Percentiles rank a stretch among this genome's conserved stretches.
Evolutionary conservation across 768 basidiomycete genomes (phyloP).

Genomic region (Pisolithus albus): DNA sequence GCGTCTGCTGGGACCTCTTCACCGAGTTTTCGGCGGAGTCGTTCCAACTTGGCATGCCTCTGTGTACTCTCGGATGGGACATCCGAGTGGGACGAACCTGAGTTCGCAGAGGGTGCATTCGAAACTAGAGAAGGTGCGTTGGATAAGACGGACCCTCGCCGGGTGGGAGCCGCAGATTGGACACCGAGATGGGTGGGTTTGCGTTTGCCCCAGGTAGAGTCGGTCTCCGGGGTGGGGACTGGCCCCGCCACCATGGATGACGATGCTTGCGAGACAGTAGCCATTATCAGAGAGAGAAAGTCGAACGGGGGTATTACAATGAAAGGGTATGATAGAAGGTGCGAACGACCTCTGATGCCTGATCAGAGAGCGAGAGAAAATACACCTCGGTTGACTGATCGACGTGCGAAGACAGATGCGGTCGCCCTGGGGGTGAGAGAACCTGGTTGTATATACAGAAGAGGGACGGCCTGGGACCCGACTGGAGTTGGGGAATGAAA

Average conservation of each 20-base stretch:
- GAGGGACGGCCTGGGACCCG: slow-evolving; percentile 11
- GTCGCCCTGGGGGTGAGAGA: background rate
- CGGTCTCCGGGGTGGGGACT: background rate
- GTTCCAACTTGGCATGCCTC: slow-evolving; percentile 56
- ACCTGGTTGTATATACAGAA: background rate
- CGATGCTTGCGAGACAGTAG: slow-evolving; percentile 2
- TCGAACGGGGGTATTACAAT: slow-evolving; percentile 4
- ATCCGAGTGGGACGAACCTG: slow-evolving; percentile 16
- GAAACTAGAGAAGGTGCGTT: slow-evolving; percentile 15
- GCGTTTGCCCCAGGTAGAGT: slow-evolving; percentile 18
- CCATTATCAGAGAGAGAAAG: background rate
- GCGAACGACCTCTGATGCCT: slow-evolving; percentile 15
- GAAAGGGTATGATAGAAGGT: slow-evolving; percentile 3
- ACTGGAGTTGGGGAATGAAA: slow-evolving; percentile 9
- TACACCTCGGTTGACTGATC: background rate
- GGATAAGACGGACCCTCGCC: slow-evolving; percentile 17
- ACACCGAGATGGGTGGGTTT: slow-evolving; percentile 20
- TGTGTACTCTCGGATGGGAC: slow-evolving; percentile 34
- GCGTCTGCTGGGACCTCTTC: slow-evolving; percentile 55
- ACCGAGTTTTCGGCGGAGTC: slow-evolving; percentile 54
- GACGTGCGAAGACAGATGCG: background rate
- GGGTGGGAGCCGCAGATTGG: background rate
- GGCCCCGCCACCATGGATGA: background rate
- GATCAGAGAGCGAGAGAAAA: slow-evolving; percentile 12
- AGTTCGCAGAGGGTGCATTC: slow-evolving; percentile 20